phyloP scores from a whole-genome alignment of 169 alveolate genomes.

The Plasmodium vinckei region DNA sequence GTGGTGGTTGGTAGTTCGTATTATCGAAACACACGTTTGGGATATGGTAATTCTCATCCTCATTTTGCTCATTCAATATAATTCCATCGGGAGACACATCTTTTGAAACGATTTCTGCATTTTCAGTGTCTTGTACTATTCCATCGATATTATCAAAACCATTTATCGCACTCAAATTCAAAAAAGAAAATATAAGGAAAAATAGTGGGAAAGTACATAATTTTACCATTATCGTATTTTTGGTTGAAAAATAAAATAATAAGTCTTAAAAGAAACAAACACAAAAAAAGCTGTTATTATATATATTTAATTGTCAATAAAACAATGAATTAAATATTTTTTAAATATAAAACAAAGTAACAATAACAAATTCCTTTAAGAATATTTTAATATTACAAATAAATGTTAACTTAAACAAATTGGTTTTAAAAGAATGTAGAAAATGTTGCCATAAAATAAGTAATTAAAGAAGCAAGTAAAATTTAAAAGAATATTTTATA shows the following conservation, averaged over 20 bases:
- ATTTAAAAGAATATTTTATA: too few relatives aligned
- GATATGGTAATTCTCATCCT: not conserved
- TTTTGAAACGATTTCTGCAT: not conserved
- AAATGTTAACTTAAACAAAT: too few relatives aligned
- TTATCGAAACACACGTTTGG: not conserved
- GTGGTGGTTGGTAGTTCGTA: too few relatives aligned
- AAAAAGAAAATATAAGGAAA: constrained; percentile 41
- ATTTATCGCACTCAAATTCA: constrained; percentile 9
- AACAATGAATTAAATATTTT: too few relatives aligned
- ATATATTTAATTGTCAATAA: too few relatives aligned
- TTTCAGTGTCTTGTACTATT: not conserved
- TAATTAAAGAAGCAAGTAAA: too few relatives aligned
- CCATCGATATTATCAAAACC: constrained; percentile 2
- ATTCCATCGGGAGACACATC: too few relatives aligned
- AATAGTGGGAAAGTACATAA: constrained; percentile 19
- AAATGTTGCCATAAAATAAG: too few relatives aligned
- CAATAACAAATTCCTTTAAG: too few relatives aligned
- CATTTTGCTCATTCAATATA: not conserved
- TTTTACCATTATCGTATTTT: constrained; percentile 11
- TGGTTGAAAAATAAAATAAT: not conserved
- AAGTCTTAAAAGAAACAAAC: constrained; percentile 5
- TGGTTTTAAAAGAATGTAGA: too few relatives aligned
- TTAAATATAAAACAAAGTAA: too few relatives aligned
- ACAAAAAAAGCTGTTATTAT: not conserved
- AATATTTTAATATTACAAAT: too few relatives aligned